Conservation (phyloP, 2,329 filamentous ascomycete genomes). For the Intubia oerlemansii region DNA sequence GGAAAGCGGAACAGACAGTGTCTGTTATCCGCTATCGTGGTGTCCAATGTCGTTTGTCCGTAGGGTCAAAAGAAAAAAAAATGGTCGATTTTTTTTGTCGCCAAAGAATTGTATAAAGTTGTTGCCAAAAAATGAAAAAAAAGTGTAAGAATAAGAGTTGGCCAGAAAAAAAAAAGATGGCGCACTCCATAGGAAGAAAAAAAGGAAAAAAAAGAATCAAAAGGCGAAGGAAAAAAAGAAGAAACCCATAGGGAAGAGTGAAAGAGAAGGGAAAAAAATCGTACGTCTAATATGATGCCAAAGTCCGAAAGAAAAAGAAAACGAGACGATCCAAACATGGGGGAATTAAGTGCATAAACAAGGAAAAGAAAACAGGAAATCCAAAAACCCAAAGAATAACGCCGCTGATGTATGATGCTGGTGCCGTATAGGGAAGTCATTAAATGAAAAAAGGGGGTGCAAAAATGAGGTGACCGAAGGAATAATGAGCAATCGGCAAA, state of each 20-base stretch:
- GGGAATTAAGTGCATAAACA: constrained; percentile 2
- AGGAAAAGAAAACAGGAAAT: neutral
- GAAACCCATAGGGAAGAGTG: neutral
- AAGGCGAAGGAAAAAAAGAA: constrained; percentile 1
- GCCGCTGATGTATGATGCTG: constrained; percentile 1
- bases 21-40: no score
- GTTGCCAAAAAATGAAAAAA: neutral
- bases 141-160: no score
- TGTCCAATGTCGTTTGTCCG: no score
- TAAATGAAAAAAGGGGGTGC: no score
- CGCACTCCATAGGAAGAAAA: neutral
- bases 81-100: no score
- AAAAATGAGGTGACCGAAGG: no score
- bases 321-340: constrained; percentile 1
- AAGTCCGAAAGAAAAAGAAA: neutral
- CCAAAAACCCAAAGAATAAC: constrained; percentile 1
- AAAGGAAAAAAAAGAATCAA: neutral
- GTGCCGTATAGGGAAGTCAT: constrained; percentile 1
- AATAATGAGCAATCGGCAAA: no score
- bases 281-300: constrained; percentile 2
- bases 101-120: no score
- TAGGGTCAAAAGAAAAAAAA: no score
- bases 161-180: neutral
- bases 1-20: no score
- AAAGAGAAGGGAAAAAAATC: neutral